Evolutionary conservation across 192 early-diverging fungal genomes (phyloP).

Genomic region (Coemansia sp.): DNA sequence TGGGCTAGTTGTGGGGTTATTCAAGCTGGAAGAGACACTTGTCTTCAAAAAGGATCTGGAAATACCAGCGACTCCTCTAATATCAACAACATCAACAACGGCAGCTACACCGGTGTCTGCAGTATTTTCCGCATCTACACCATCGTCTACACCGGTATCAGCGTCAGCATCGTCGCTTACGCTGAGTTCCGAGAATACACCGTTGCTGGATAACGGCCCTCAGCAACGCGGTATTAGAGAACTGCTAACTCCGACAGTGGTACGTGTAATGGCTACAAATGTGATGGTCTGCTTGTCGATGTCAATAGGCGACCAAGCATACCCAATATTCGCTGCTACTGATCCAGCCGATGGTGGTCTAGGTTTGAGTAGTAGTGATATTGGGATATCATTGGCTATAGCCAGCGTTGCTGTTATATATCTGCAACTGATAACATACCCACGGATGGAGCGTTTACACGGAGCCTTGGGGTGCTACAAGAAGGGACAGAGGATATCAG

Average conservation of each 20-base stretch:
- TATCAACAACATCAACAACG: not conserved
- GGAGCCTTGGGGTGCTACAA: conserved; percentile 52
- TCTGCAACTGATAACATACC: conserved; percentile 56
- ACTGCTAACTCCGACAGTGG: conserved; percentile 22
- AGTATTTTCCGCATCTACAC: no score
- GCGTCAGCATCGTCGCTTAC: no score
- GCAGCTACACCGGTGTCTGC: not conserved
- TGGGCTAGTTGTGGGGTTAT: conserved; percentile 63
- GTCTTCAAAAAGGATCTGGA: not conserved
- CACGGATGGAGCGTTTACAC: conserved; percentile 38
- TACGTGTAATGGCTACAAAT: conserved; percentile 24
- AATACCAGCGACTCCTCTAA: conserved; percentile 4
- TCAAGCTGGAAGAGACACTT: conserved; percentile 63
- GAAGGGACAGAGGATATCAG: conserved; percentile 13
- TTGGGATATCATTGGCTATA: conserved; percentile 54
- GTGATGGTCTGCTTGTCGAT: conserved; percentile 24
- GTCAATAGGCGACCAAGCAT: conserved; percentile 32
- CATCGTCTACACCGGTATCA: no score
- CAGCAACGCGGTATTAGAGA: not conserved
- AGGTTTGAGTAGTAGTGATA: no score
- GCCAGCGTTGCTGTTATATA: conserved; percentile 46
- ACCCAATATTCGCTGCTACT: conserved; percentile 46
- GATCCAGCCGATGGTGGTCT: no score
- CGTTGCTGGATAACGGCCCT: not conserved
- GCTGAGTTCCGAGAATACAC: conserved; percentile 1